phyloP scores from a whole-genome alignment of 805 yeast genomes.

The Teunomyces panamensis region DNA sequence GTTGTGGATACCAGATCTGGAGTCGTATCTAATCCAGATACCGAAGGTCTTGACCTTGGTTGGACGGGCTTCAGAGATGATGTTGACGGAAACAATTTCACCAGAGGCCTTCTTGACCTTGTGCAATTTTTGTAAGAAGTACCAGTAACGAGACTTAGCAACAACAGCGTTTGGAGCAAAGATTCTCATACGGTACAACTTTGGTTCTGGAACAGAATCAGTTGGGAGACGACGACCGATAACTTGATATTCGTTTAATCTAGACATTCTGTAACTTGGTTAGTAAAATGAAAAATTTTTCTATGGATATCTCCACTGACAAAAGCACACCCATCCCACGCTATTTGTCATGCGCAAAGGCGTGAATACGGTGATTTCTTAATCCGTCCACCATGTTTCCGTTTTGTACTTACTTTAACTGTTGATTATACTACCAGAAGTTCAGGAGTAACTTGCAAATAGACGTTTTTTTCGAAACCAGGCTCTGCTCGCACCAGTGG shows the following conservation, averaged over 20 bases:
- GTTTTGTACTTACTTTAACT: slow-evolving; percentile 9
- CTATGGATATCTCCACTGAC: neutral
- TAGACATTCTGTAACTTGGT: slow-evolving; percentile 56
- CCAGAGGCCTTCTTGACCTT: slow-evolving; percentile 99
- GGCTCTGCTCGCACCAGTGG: slow-evolving; percentile 1
- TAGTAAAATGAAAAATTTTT: slow-evolving; percentile 2
- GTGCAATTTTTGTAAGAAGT: slow-evolving; percentile 98
- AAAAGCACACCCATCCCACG: neutral
- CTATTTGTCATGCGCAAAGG: neutral
- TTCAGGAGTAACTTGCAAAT: slow-evolving; percentile 5
- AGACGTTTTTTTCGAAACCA: slow-evolving; percentile 8
- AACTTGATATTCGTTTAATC: slow-evolving; percentile 98
- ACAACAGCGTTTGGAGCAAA: slow-evolving; percentile 98
- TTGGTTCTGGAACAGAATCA: slow-evolving; percentile 98
- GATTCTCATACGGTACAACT: slow-evolving; percentile 99
- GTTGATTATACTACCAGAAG: slow-evolving; percentile 7
- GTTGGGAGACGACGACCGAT: slow-evolving; percentile 99
- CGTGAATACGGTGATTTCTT: neutral
- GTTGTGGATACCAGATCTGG: slow-evolving; percentile 99
- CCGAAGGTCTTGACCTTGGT: slow-evolving; percentile 99
- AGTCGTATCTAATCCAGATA: slow-evolving; percentile 99
- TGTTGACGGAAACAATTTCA: slow-evolving; percentile 93
- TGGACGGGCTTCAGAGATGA: slow-evolving; percentile 92
- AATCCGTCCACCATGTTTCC: neutral
- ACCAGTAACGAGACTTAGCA: slow-evolving; percentile 99